Base-by-base conservation (phyloP, 768 basidiomycete species). In the Steccherinum ochraceum region DNA sequence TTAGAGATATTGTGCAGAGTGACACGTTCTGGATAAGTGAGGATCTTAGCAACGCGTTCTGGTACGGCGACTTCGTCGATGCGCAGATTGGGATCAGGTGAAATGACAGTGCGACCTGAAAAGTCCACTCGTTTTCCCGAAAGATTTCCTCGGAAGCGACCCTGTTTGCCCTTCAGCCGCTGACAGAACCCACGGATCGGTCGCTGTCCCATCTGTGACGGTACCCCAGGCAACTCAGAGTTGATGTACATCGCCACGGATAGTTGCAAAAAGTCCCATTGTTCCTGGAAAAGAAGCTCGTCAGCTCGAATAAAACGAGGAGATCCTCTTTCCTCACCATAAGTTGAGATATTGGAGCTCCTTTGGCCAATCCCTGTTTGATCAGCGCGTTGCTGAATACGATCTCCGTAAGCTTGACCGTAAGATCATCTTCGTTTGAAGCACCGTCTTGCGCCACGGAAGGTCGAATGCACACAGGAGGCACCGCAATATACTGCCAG, bases 41-140 rank as follows among this genome's bases (percentile, higher is more conserved):
- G 69, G 47, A 96, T 80, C 68, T 93, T 91, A 10, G 95, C 91
- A 11, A 99, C 91, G 41, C 92, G 86, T 66, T 95, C 89, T 0
- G 96, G 96, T 0, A 99, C 89, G 16, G 96, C 96, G 10, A 99
- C 93, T 71, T 99, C 95, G 65, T 99, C 96, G 62, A 99, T 96
- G 46, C 92, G 85, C 56, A 99, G 72, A 64, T 98, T 99, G n/a
- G 96, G 96, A 67, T 99, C 96, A 1, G 96, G 96, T 1, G 93
- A 95, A 63, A 99, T 99, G 67, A 99, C 96, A 5, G 96, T 99
- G 59, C 96, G 88, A 4, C 84, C 95, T 0, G 94, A 97, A 65
- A 98, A 98, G 65, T 99, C 96, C 56, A 99, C 96, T 67, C 96
- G 93, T 68, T 99, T 99, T 55, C 96, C 96, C 0, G 94, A 97